Evolutionary conservation across 148 eudicot genomes (phyloP).

Genomic region (Cornus controversa): DNA sequence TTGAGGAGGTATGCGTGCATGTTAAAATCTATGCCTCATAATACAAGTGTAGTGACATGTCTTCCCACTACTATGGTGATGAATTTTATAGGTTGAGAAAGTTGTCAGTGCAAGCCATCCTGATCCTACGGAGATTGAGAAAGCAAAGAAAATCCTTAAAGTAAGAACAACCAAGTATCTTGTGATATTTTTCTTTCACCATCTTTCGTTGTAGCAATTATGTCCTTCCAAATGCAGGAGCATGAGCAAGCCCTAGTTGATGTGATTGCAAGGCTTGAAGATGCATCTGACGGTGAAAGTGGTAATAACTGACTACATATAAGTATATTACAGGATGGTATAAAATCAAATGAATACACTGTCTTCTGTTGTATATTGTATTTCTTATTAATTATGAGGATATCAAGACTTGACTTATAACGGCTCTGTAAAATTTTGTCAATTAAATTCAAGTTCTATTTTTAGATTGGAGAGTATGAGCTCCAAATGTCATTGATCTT

Average conservation of each 20-base stretch:
- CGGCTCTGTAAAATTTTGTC: background rate
- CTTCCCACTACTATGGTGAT: background rate
- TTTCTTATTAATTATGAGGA: background rate
- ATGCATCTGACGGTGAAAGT: conserved; percentile 81
- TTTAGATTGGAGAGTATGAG: background rate
- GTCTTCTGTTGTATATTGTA: background rate
- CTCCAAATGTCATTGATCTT: background rate
- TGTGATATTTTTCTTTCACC: background rate
- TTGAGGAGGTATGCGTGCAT: conserved; percentile 35
- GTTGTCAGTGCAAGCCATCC: conserved; percentile 57
- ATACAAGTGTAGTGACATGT: background rate
- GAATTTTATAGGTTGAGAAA: conserved; percentile 54
- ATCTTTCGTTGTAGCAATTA: conserved; percentile 8
- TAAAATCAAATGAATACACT: background rate
- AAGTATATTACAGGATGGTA: background rate
- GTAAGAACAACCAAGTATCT: conserved; percentile 28
- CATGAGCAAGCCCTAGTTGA: conserved; percentile 76
- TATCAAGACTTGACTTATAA: background rate
- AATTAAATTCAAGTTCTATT: background rate
- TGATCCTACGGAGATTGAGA: conserved; percentile 64
- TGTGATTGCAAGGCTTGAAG: conserved; percentile 77
- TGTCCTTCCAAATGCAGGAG: conserved; percentile 46
- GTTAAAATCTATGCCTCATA: background rate
- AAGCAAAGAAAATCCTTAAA: conserved; percentile 71
- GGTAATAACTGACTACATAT: conserved; percentile 50